Conservation (phyloP, 371 early-diverging fungal genomes). For the Syncephalastrum monosporum region DNA sequence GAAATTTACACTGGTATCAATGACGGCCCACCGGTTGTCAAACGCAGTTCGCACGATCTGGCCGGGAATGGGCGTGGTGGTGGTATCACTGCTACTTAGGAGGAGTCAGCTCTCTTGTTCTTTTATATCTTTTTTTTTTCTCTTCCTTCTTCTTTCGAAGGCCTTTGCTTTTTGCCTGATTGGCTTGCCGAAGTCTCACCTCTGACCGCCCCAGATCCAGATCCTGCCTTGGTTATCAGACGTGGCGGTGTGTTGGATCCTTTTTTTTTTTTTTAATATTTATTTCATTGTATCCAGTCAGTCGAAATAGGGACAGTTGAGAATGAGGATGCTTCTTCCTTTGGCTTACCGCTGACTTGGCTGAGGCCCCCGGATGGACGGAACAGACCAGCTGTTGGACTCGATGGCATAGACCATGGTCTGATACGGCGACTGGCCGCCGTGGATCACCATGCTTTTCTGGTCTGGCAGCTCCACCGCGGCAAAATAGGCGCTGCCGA, state of each 20-base stretch:
- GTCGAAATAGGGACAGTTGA: too few species aligned
- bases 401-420: conserved; percentile 19
- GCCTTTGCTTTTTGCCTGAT: neutral
- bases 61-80: conserved; percentile 10
- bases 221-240: conserved; percentile 30
- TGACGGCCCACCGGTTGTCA: conserved; percentile 30
- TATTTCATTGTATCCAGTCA: too few species aligned
- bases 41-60: conserved; percentile 1
- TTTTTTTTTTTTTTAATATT: conserved; percentile 9
- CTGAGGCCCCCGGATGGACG: conserved; percentile 3
- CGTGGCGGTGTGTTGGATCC: conserved; percentile 32
- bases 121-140: too few species aligned
- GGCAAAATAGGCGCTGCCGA: conserved; percentile 22
- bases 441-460: conserved; percentile 25
- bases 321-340: too few species aligned
- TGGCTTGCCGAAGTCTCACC: conserved; percentile 13
- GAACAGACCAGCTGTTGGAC: conserved; percentile 12
- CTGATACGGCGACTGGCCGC: conserved; percentile 16
- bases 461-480: conserved; percentile 16
- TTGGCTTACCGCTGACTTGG: conserved; percentile 8
- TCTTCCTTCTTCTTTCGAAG: too few species aligned
- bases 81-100: conserved; percentile 7
- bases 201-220: conserved; percentile 45
- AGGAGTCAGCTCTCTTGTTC: neutral
- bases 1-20: conserved; percentile 30